Base-by-base conservation (phyloP, 106 monocot genomes). In the Dioscorea zingiberensis region DNA sequence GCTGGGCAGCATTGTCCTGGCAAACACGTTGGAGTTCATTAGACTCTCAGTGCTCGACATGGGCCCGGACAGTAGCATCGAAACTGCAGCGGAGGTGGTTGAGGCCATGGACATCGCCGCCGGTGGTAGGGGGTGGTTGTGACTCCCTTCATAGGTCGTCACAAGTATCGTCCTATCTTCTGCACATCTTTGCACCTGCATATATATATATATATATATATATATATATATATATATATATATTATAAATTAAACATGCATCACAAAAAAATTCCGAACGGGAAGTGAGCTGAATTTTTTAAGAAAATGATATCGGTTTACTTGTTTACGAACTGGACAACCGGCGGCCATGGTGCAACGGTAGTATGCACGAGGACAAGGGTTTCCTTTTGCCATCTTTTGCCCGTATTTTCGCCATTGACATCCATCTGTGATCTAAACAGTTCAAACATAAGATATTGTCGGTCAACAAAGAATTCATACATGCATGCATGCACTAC, bases 321-420 rank as follows among this genome's bases (percentile, higher is more conserved):
- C 71, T 45, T 71, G 61, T 38, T 90, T 90, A 10, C 90, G 90
- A 22, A 90, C 90, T 0, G 85, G 90, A 38, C 90, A 85, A 19
- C 85, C 83, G 21, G 59, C 68, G 6, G 85, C 80, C 85, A 90
- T 86, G 66, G 90, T 90, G 83, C 90, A 90, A 2, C 90, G 77
- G 60, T 86, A 90, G 63, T 90, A 90, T 30, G 90, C 90, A 2
- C 85, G 79, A 21, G 90, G 90, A 47, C 90, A 90, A 0, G 85
- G 90, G 65, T 90, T 90, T 26, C 90, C 90, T 61, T 90, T 90
- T 1, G 90, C 82, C 90, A 86, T 85, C 70, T 90, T 90, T 75
- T 90, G 90, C 23, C 90, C 85, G 24, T 90, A 90, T 58, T 90
- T 90, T 19, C 90, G 63, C 90, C 90, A 90, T 69, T 47, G 51